Evolutionary conservation across 805 yeast species (phyloP), one percentile per base, ranked within the genome.

Genomic region (Saccharomycopsis capsularis): DNA sequence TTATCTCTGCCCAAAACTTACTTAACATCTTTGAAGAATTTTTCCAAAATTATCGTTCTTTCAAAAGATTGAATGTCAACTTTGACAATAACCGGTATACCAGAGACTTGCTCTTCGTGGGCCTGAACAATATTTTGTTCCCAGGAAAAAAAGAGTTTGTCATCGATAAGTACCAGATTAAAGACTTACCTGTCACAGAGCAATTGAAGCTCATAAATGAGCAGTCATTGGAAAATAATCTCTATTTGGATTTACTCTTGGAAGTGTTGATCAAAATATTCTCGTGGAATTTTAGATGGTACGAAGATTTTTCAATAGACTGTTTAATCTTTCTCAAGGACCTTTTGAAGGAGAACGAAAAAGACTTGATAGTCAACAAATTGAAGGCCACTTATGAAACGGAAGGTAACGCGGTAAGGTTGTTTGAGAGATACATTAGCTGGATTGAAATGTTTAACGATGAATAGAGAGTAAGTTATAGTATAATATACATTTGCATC

Each of bases 251-350:
- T 41, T 62, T 64, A 29, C 56, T 76, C 7, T 55, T 77, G 13
- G 68, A 67, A 25, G 51, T 73, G 3, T 57, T 79, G 32, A 66
- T 77, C 51, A 74, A 74, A 54, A 63, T 75, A 27, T 66, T 80
- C 21, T 74, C 85, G 48, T 85, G 84, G 75, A 74, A 79, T 51
- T 63, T 75, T 34, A 68, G 90, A 40, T 85, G 82, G 74, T 83
- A 82, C 58, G 80, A 75, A 56, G 78, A 71, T 52, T 75, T 67
- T 67, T 79, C 60, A 57, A 59, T 65, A 30, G 67, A 61, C 44
- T 72, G 72, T 49, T 61, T 68, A 6, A 65, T 71, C 18, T 70
- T 77, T 3, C 57, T 83, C 44, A 62, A 65, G 46, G 70, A 72
- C 50, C 57, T 74, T 19, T 61, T 75, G 29, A 57, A 58, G 4